phyloP scores from a whole-genome alignment of 2,329 filamentous ascomycete genomes.

The Sporothrix phasma region DNA sequence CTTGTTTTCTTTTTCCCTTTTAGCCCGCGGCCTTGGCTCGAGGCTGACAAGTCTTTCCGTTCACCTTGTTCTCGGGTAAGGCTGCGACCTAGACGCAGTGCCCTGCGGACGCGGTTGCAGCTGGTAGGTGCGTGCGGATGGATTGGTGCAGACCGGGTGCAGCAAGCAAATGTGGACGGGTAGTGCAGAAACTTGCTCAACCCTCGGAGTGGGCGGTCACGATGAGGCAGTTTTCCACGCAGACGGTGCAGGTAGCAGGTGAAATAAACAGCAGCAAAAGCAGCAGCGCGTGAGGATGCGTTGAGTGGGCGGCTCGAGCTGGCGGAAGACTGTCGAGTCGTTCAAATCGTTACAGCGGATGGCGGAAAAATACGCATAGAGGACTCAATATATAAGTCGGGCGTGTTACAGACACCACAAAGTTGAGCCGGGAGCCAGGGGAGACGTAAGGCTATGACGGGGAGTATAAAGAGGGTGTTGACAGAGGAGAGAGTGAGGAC shows the following conservation, averaged over 20 bases:
- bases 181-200: conserved; percentile 16
- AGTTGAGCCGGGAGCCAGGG: not conserved
- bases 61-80: not conserved
- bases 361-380: conserved; percentile 5
- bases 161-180: not conserved
- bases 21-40: not conserved
- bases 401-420: not conserved
- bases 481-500: not conserved
- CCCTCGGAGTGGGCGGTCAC: conserved; percentile 1
- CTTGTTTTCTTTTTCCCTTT: not conserved
- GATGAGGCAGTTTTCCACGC: conserved; percentile 10
- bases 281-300: not conserved
- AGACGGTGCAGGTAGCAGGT: conserved; percentile 2
- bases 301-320: not conserved
- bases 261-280: not conserved
- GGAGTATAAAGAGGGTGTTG: not conserved
- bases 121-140: not conserved
- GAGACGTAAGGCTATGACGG: not conserved
- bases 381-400: conserved; percentile 1
- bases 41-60: not conserved
- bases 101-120: not conserved
- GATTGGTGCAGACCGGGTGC: not conserved
- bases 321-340: not conserved
- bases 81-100: not conserved
- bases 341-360: not conserved